A percentile compares a stretch with the other conserved stretches of the same genome.
phyloP scores from a whole-genome alignment of 1,284 basidiomycete species.

The Puccinia hordei region DNA sequence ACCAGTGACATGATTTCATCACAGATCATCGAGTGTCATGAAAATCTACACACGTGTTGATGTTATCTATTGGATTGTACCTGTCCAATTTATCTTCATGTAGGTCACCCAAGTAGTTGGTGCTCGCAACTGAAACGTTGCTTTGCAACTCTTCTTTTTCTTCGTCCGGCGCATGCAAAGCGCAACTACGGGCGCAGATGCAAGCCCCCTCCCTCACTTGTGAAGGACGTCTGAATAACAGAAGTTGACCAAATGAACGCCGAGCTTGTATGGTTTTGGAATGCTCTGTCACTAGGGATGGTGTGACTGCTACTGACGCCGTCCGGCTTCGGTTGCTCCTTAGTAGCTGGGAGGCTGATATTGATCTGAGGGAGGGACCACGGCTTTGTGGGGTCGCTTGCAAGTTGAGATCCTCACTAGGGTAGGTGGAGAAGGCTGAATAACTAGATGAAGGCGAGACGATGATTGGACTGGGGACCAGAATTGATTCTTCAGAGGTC shows the following conservation, averaged over 20 bases:
- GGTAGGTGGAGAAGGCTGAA: not conserved
- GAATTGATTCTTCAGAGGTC: not conserved
- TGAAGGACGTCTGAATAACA: conserved; percentile 15
- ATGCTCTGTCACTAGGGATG: conserved; percentile 5
- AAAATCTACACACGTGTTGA: not conserved
- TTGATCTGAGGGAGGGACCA: not conserved
- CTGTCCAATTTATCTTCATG: not conserved
- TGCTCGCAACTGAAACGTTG: not conserved
- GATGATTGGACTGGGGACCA: not conserved
- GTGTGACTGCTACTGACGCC: not conserved
- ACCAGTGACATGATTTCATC: not conserved
- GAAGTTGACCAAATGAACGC: conserved; percentile 24
- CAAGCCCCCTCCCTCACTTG: not conserved
- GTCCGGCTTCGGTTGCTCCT: conserved; percentile 1
- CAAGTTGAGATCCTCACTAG: not conserved
- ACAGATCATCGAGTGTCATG: not conserved
- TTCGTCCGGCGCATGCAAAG: not conserved
- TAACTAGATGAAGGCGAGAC: not conserved
- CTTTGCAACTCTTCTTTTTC: conserved; percentile 33
- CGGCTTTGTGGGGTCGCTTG: not conserved
- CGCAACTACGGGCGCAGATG: not conserved
- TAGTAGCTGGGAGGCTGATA: not conserved
- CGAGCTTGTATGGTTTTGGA: conserved; percentile 26
- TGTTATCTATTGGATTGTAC: not conserved
- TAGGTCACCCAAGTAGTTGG: not conserved